Conservation (phyloP, 768 basidiomycete species). For the Russula olivacea region DNA sequence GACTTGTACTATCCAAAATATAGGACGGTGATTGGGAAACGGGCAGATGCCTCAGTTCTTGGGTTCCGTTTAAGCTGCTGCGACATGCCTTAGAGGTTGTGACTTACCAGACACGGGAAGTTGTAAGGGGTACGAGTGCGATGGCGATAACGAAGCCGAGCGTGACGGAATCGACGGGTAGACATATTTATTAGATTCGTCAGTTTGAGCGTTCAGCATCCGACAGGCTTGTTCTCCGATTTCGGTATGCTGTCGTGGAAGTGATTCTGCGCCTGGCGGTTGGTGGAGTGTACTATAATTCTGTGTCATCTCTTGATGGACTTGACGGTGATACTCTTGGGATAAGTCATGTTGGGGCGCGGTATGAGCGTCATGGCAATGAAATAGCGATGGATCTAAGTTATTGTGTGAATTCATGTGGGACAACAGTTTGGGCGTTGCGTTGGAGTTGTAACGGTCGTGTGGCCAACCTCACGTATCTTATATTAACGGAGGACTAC, state of each 20-base stretch:
- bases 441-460: not conserved
- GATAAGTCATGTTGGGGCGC: not conserved
- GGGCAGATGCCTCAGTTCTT: not conserved
- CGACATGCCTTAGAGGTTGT: not conserved
- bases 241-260: not conserved
- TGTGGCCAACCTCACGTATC: not conserved
- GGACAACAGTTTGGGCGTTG: not conserved
- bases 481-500: constrained; percentile 9
- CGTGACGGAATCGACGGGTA: not conserved
- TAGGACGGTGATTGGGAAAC: not conserved
- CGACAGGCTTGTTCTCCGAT: not conserved
- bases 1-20: not conserved
- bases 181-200: not conserved
- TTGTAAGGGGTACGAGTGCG: not conserved
- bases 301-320: not conserved
- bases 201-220: not conserved
- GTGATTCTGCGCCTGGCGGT: constrained; percentile 9
- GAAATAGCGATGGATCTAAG: constrained; percentile 4
- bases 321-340: not conserved
- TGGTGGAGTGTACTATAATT: not conserved
- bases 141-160: not conserved
- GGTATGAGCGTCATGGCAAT: not conserved
- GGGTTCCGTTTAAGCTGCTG: not conserved
- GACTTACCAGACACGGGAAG: not conserved
- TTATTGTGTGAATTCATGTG: constrained; percentile 1